Conservation (phyloP, 495 filamentous ascomycete genomes). For the Aspergillus saccharolyticus region DNA sequence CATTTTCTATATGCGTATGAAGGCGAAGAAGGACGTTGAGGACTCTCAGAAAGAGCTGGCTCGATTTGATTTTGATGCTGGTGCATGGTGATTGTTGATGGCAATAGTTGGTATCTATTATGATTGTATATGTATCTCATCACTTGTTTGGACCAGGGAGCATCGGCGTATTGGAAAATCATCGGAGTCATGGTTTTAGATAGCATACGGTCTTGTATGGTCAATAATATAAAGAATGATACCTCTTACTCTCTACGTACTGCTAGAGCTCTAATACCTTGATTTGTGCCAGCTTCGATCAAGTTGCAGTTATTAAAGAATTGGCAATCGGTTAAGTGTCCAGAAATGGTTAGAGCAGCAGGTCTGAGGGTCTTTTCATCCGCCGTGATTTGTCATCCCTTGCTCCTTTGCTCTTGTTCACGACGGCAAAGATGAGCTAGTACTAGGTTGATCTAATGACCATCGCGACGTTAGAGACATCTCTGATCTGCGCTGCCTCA, state of each 20-base stretch:
- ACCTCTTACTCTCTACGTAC: no score
- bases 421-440: no score
- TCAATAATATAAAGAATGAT: neutral
- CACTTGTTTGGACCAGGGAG: neutral
- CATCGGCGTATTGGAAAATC: neutral
- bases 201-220: neutral
- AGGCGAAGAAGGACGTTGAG: slow-evolving; percentile 98
- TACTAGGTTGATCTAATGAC: no score
- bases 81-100: slow-evolving; percentile 45
- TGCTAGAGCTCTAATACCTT: no score
- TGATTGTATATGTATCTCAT: neutral
- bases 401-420: neutral
- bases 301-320: no score
- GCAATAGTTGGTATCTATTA: slow-evolving; percentile 10
- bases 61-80: slow-evolving; percentile 81
- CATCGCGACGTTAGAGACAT: no score
- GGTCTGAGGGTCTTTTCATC: neutral
- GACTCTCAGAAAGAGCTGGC: slow-evolving; percentile 86
- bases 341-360: neutral
- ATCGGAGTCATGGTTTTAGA: neutral
- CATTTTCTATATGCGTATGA: slow-evolving; percentile 99
- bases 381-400: neutral
- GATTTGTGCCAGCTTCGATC: no score
- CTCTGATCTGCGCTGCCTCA: neutral
- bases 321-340: neutral